phyloP scores from a whole-genome alignment of 2,329 filamentous ascomycete species.

The Monilinia vaccinii-corymbosi region DNA sequence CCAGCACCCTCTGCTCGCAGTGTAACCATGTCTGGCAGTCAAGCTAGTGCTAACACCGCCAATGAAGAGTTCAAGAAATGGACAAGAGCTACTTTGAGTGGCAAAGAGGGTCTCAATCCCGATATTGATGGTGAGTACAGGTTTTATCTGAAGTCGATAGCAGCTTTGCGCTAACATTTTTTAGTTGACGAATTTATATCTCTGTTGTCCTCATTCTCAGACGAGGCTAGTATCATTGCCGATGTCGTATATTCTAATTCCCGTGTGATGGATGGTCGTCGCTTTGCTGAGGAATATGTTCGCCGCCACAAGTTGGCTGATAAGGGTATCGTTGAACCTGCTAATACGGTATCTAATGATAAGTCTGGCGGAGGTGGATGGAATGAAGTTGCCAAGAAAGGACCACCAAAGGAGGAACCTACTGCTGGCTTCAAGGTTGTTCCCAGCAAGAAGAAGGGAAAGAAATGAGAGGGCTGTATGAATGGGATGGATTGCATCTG shows the following conservation, averaged over 20 bases:
- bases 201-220: conserved; percentile 64
- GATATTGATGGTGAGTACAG: conserved; percentile 52
- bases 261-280: conserved; percentile 81
- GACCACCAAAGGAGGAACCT: conserved; percentile 38
- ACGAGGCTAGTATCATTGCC: conserved; percentile 72
- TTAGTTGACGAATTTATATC: conserved; percentile 65
- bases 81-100: conserved; percentile 66
- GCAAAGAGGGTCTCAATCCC: conserved; percentile 55
- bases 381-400: conserved; percentile 97
- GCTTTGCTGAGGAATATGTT: conserved; percentile 91
- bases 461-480: conserved; percentile 44
- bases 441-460: conserved; percentile 83
- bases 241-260: conserved; percentile 84
- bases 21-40: conserved; percentile 35
- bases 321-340: conserved; percentile 72
- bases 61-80: conserved; percentile 93
- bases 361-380: conserved; percentile 72
- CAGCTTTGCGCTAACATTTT: conserved; percentile 28
- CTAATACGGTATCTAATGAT: conserved; percentile 42
- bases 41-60: conserved; percentile 38
- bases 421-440: conserved; percentile 74
- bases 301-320: conserved; percentile 89
- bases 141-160: background rate
- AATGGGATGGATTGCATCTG: conserved; percentile 21
- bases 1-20: conserved; percentile 42